Base-by-base conservation (phyloP, 2,329 filamentous ascomycete species). In the Cryphonectria carpinicola region DNA sequence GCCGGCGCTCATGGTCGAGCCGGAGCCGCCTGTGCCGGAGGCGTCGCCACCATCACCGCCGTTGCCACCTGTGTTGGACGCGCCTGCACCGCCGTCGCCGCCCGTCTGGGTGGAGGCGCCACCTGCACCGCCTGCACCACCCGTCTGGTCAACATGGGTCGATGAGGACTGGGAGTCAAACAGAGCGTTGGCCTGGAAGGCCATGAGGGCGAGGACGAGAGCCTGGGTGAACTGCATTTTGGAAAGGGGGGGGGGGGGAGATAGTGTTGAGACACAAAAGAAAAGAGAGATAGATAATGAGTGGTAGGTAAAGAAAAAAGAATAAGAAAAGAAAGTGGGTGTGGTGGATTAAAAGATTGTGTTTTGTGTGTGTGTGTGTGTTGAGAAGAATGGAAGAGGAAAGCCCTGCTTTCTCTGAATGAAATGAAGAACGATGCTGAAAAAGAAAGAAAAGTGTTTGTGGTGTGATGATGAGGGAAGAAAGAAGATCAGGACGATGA, bases 201-300 rank as follows among this genome's bases (percentile, higher is more conserved):
- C 67, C 67, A 69, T 17, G 2, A 69, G 25, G 28, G 67, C 62
- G 7, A 46, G 7, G 4, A 62, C 28, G 28, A 66, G 32, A 32
- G 41, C 22, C 41, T 60, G 25, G 14, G 41, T 25, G 52, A 69
- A 28, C 58, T 41, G 65, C 67, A 69, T 69, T 7, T 58, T 69
- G 19, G 7, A 22, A 49, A 19, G n/a, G n/a, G n/a, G n/a, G n/a
- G n/a, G n/a, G n/a, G n/a, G n/a, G n/a, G n/a, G n/a, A n/a, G n/a
- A n/a, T 39, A 39, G 37, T 25, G 22, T 19, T 41, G 17, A 28
- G 37, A 28, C 13, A 25, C 10, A 56, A 19, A 10, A 37, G 19
- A 2, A 13, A 28, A 5, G 62, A 43, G 6, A 28, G 46, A 35
- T 63, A 6, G 39, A 17, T 2, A 39, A 22, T 5, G 17, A 17